These are phyloP conservation scores for Magnaporthiopsis rhizophila DNA, from an alignment of 2,329 filamentous ascomycete species.

Conservation along the genomic window DNA sequence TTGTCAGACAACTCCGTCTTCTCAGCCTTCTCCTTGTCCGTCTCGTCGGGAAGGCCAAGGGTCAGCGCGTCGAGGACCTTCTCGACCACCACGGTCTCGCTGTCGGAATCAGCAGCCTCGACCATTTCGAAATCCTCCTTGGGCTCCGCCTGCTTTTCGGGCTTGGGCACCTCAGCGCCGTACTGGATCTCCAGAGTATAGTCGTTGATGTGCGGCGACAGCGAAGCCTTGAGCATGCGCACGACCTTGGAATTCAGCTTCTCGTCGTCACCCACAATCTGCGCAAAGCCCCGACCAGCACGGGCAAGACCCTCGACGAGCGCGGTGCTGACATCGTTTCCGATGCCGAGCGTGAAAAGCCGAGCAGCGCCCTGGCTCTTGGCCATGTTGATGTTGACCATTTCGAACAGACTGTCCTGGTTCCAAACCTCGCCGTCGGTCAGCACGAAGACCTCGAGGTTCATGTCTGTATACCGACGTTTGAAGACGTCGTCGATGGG, in stretches of 20 bases:
- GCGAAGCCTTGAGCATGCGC: constrained; percentile 64
- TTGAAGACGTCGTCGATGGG: constrained; percentile 37
- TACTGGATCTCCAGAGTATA: constrained; percentile 59
- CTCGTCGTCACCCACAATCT: constrained; percentile 54
- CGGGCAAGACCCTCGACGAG: constrained; percentile 47
- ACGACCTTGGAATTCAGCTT: constrained; percentile 62
- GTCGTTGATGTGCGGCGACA: constrained; percentile 58
- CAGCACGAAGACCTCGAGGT: constrained; percentile 45
- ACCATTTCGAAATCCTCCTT: not conserved
- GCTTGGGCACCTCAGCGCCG: constrained; percentile 13
- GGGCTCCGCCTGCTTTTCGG: not conserved
- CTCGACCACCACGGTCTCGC: constrained; percentile 37
- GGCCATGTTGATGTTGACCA: constrained; percentile 33
- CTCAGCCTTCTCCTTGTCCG: constrained; percentile 12
- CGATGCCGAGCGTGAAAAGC: constrained; percentile 49
- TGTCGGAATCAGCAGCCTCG: constrained; percentile 48
- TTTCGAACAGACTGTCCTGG: constrained; percentile 32
- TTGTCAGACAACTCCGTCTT: not conserved
- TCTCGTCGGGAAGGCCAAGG: constrained; percentile 22
- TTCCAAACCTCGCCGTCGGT: constrained; percentile 50
- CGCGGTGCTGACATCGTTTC: constrained; percentile 38
- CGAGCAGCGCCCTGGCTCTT: constrained; percentile 35
- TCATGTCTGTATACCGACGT: constrained; percentile 33
- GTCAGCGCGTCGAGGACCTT: constrained; percentile 41
- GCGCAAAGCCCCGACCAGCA: constrained; percentile 50